Evolutionary conservation across 1,139 yeast genomes (phyloP).

Genomic region (Saccharomycopsis crataegensis): DNA sequence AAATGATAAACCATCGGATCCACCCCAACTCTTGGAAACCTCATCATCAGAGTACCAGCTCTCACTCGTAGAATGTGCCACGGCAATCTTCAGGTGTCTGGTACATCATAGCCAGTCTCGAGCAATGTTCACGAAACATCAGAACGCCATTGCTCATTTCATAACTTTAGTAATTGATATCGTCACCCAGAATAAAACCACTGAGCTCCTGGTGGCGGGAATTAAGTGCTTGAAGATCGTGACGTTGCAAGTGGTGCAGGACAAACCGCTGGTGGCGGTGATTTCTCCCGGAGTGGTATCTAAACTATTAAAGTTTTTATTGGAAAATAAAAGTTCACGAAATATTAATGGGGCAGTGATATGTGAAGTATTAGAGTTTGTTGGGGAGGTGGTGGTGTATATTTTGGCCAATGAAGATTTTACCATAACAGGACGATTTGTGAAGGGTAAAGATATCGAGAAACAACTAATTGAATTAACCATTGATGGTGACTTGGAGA

Average conservation of each 20-base stretch:
- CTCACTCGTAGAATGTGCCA: background rate
- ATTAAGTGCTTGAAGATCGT: constrained; percentile 1
- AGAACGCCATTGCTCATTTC: constrained; percentile 15
- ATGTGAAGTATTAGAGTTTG: background rate
- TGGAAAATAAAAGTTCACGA: constrained; percentile 3
- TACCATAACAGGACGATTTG: background rate
- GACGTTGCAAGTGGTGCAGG: constrained; percentile 3
- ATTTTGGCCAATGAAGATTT: constrained; percentile 1
- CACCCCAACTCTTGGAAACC: background rate
- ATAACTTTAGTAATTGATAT: background rate
- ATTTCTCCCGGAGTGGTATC: constrained; percentile 16
- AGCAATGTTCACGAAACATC: constrained; percentile 5
- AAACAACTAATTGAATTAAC: too few species aligned
- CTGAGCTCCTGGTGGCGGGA: background rate
- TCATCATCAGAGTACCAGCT: background rate
- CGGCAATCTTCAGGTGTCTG: background rate
- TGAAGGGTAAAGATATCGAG: too few species aligned
- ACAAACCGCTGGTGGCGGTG: constrained; percentile 2
- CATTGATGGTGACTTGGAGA: background rate
- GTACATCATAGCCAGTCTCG: background rate
- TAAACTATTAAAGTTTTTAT: constrained; percentile 13
- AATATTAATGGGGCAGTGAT: background rate
- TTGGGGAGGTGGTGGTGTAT: background rate
- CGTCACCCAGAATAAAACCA: background rate
- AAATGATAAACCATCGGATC: background rate